These are phyloP conservation scores for Metschnikowia lunata DNA, from an alignment of 805 yeast species.

Conservation along the genomic window DNA sequence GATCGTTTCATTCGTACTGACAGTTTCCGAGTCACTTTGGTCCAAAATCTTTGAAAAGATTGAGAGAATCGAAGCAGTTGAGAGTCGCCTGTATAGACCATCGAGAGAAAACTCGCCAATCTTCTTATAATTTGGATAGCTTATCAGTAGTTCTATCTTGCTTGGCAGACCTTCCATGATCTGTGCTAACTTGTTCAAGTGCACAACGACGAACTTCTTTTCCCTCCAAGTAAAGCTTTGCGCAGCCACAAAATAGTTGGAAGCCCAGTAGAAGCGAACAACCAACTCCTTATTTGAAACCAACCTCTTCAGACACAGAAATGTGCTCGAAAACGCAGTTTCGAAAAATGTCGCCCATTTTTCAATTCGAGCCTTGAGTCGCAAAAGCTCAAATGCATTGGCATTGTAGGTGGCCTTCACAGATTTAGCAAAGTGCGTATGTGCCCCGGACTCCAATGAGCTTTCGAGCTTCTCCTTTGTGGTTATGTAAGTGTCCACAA, in stretches of 20 bases:
- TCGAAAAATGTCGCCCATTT: conserved; percentile 39
- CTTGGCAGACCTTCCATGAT: conserved; percentile 4
- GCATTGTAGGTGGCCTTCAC: conserved; percentile 27
- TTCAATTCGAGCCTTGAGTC: conserved; percentile 39
- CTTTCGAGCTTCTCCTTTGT: conserved; percentile 26
- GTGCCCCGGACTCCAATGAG: conserved; percentile 17
- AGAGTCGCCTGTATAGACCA: conserved; percentile 55
- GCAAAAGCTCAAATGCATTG: conserved; percentile 33
- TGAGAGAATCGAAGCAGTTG: conserved; percentile 66
- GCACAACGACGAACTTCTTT: conserved; percentile 23
- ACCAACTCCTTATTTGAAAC: background rate
- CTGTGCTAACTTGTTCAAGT: conserved; percentile 43
- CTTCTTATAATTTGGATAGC: conserved; percentile 53
- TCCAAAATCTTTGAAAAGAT: conserved; percentile 54
- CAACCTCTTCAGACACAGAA: background rate
- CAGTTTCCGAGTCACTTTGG: conserved; percentile 20
- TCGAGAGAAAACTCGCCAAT: conserved; percentile 53
- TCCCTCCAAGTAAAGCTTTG: conserved; percentile 29
- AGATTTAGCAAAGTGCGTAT: conserved; percentile 10
- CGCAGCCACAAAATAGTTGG: conserved; percentile 16
- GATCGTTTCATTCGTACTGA: conserved; percentile 31
- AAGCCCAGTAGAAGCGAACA: conserved; percentile 29
- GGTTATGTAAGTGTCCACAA: conserved; percentile 40
- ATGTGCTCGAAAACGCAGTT: background rate
- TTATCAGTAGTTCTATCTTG: conserved; percentile 24